Percentiles rank a stretch among this genome's conserved stretches.
These are phyloP conservation scores for Chalaropsis ovoidea DNA, from an alignment of 2,329 filamentous ascomycete species.

Conservation along the genomic window DNA sequence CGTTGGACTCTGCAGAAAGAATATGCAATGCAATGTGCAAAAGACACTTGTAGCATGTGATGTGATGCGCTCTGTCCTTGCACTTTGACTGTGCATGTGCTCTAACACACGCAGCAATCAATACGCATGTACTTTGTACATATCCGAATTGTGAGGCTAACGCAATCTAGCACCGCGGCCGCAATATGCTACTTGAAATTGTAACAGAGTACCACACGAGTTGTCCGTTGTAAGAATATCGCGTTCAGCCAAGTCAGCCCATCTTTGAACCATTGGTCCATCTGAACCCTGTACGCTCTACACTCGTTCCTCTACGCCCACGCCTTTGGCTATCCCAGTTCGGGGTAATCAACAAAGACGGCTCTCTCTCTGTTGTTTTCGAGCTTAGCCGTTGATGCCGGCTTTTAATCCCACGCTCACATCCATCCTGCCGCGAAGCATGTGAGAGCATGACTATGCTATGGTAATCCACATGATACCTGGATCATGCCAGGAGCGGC, in stretches of 20 bases:
- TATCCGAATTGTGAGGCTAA: conserved; percentile 1
- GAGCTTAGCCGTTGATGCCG: not conserved
- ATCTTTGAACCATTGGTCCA: conserved; percentile 5
- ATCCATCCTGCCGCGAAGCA: not conserved
- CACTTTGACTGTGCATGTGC: too few species aligned
- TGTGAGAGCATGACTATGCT: not conserved
- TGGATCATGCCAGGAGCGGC: conserved; percentile 4
- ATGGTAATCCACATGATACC: not conserved
- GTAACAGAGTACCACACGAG: not conserved
- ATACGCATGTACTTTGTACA: not conserved
- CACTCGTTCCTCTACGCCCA: not conserved
- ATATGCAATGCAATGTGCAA: conserved; percentile 5
- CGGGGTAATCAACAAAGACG: not conserved
- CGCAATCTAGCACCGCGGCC: not conserved
- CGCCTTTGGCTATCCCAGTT: not conserved
- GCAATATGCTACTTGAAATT: not conserved
- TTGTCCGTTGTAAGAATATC: not conserved
- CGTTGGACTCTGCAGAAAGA: not conserved
- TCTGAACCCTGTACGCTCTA: not conserved
- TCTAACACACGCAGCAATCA: too few species aligned
- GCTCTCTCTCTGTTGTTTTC: not conserved
- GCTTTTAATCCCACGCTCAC: conserved; percentile 1
- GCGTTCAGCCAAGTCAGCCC: not conserved
- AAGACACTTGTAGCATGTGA: conserved; percentile 1
- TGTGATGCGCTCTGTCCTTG: not conserved